Conservation (phyloP, 768 basidiomycete species). For the Rhizopogon roseolus region DNA sequence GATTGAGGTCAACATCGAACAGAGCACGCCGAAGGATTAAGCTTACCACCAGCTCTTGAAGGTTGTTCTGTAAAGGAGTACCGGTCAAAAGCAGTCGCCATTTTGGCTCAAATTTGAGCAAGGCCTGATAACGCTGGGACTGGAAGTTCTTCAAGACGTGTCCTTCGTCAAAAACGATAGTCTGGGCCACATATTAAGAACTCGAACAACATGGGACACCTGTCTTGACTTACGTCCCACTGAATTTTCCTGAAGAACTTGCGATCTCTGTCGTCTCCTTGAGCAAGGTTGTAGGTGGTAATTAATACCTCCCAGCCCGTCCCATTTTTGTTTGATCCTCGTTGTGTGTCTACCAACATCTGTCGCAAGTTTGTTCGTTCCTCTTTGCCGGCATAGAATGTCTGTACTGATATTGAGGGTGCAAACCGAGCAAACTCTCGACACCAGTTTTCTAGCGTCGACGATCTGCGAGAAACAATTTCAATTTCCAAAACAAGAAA, state of each 20-base stretch:
- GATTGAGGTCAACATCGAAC: slow-evolving; percentile 2
- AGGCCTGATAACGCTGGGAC: slow-evolving; percentile 89
- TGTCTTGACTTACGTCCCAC: slow-evolving; percentile 72
- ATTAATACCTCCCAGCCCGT: slow-evolving; percentile 89
- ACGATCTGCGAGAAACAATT: slow-evolving; percentile 52
- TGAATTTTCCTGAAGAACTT: slow-evolving; percentile 89
- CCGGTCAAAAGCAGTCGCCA: slow-evolving; percentile 95
- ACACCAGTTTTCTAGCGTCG: slow-evolving; percentile 98
- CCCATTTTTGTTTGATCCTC: slow-evolving; percentile 38
- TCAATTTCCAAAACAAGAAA: background rate
- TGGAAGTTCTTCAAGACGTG: slow-evolving; percentile 97
- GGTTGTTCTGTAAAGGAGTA: slow-evolving; percentile 90
- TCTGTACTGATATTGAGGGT: slow-evolving; percentile 78
- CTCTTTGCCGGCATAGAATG: slow-evolving; percentile 92
- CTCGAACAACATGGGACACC: background rate
- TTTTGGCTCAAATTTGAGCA: slow-evolving; percentile 78
- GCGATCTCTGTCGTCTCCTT: slow-evolving; percentile 80
- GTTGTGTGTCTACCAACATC: slow-evolving; percentile 60
- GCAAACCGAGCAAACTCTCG: slow-evolving; percentile 92
- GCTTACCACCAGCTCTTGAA: slow-evolving; percentile 84
- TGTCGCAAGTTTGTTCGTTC: slow-evolving; percentile 74
- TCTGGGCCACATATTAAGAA: slow-evolving; percentile 39
- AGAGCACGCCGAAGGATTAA: slow-evolving; percentile 1
- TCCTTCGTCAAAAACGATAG: slow-evolving; percentile 94
- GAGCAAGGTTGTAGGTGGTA: slow-evolving; percentile 93